These are phyloP conservation scores for Fusarium napiforme DNA, from an alignment of 2,329 filamentous ascomycete genomes.

Conservation along the genomic window DNA sequence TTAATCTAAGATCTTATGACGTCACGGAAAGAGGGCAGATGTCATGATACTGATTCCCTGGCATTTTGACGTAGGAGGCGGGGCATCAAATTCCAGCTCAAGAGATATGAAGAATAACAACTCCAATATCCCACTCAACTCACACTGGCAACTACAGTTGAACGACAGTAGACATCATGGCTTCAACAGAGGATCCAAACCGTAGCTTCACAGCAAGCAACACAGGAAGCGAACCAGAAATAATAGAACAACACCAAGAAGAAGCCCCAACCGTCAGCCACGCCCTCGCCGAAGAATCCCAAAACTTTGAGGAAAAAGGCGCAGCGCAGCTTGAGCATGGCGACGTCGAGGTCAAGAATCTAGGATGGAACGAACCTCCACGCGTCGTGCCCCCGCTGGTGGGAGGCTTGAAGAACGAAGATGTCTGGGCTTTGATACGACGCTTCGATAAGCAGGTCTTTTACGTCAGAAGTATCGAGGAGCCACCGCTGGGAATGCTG, in stretches of 20 bases:
- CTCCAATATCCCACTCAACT: background rate
- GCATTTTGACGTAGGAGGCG: conserved; percentile 38
- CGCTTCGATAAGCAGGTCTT: conserved; percentile 79
- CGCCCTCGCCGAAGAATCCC: conserved; percentile 49
- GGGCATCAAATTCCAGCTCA: conserved; percentile 26
- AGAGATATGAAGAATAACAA: background rate
- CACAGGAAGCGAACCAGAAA: conserved; percentile 45
- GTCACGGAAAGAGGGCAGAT: conserved; percentile 17
- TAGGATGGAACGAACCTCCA: conserved; percentile 75
- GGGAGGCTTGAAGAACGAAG: conserved; percentile 75
- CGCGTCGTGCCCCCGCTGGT: conserved; percentile 70
- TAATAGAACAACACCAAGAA: conserved; percentile 43
- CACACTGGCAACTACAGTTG: background rate
- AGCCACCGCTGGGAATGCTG: conserved; percentile 68
- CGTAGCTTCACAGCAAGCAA: conserved; percentile 28
- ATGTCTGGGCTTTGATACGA: conserved; percentile 76
- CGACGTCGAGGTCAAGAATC: conserved; percentile 67
- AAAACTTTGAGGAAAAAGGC: conserved; percentile 54
- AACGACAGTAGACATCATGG: conserved; percentile 9
- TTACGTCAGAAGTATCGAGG: conserved; percentile 72
- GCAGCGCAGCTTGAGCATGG: conserved; percentile 59
- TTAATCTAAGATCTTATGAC: conserved; percentile 26
- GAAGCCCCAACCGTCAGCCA: conserved; percentile 52
- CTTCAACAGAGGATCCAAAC: conserved; percentile 17
- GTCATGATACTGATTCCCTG: conserved; percentile 23